Evolutionary conservation across 2,329 filamentous ascomycete genomes (phyloP).

Genomic region (Colletotrichum godetiae): DNA sequence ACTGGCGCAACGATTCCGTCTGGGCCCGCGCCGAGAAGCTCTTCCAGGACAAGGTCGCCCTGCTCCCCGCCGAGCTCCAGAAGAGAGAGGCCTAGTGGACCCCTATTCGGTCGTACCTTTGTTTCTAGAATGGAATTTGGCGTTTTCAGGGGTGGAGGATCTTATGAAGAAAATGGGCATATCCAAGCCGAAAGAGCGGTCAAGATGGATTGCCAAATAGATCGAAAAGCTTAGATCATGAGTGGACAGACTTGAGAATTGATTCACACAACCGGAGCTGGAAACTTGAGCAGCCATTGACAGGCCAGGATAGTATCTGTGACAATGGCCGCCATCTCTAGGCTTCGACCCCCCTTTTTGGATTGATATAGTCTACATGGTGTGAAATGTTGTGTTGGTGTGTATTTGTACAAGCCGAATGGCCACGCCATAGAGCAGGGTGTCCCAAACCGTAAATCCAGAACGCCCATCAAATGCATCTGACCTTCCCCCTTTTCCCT

Average conservation of each 20-base stretch:
- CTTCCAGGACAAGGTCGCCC: constrained; percentile 82
- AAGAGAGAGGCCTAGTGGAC: constrained; percentile 33
- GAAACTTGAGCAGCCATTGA: not conserved
- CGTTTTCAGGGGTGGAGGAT: constrained; percentile 14
- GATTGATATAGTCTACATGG: constrained; percentile 28
- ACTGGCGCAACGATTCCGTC: constrained; percentile 78
- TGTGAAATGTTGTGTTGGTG: not conserved
- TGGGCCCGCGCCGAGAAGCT: constrained; percentile 88
- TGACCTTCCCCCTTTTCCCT: not conserved
- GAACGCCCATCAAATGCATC: constrained; percentile 35
- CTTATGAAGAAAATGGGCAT: constrained; percentile 1
- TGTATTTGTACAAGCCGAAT: constrained; percentile 32
- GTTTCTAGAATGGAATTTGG: constrained; percentile 24
- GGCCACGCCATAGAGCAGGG: constrained; percentile 31
- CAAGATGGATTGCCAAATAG: constrained; percentile 4
- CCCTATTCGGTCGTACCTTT: constrained; percentile 25
- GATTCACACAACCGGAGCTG: not conserved
- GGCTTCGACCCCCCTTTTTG: constrained; percentile 18
- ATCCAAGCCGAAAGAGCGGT: not conserved
- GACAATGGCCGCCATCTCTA: constrained; percentile 7
- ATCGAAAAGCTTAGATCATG: constrained; percentile 12
- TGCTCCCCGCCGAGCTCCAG: constrained; percentile 61
- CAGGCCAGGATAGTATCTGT: not conserved
- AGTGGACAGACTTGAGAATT: not conserved
- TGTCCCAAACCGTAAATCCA: constrained; percentile 32